Evolutionary conservation across 495 filamentous ascomycete species (phyloP), one percentile per base, ranked within the genome.

Genomic region (Glutinoglossum americanum): DNA sequence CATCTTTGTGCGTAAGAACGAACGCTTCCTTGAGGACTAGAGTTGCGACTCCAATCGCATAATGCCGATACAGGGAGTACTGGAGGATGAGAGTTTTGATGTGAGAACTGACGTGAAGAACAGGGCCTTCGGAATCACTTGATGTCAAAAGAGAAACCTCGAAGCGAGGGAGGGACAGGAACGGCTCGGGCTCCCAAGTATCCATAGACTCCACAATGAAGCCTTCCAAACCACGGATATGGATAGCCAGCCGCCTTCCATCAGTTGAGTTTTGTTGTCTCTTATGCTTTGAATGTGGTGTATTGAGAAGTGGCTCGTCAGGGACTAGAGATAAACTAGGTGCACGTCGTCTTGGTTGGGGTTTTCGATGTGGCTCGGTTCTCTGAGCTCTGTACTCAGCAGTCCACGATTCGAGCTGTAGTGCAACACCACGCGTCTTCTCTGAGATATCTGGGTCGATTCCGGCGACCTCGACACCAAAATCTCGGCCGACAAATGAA

Each of bases 41-140:
- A 23, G 75, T 68, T 28, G 93, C 93, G 51, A 97, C 77, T 11
- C 83, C 84, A 28, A 90, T 73, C n/a, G 88, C 82, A 64, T 95
- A 97, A 64, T 94, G 90, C 5, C 90, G 82, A 66, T 93, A 96
- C 0, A 99, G 75, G 3, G 93, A 97, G 64, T 96, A 97, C 33
- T 94, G 83, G 3, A 94, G 61, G 59, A 83, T 80, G 1, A 99
- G 64, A 8, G 82, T 84, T 64, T 82, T 84, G 30, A 89, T 73
- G 45, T 84, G 74, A 0, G 89, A 85, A 63, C 89, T 86, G 54
- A 97, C 72, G 63, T 96, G 87, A 64, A 96, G 81, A 13, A 95
- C 72, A 0, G 87, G 85, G 4, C 89, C 92, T 62, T 93, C 80
- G 32, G 78, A 75, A 65, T 96, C 92, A 60, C 83, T 90, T 23